Evolutionary conservation across 2,329 filamentous ascomycete species (phyloP).

Genomic region (Sclerotiophoma versabilis): DNA sequence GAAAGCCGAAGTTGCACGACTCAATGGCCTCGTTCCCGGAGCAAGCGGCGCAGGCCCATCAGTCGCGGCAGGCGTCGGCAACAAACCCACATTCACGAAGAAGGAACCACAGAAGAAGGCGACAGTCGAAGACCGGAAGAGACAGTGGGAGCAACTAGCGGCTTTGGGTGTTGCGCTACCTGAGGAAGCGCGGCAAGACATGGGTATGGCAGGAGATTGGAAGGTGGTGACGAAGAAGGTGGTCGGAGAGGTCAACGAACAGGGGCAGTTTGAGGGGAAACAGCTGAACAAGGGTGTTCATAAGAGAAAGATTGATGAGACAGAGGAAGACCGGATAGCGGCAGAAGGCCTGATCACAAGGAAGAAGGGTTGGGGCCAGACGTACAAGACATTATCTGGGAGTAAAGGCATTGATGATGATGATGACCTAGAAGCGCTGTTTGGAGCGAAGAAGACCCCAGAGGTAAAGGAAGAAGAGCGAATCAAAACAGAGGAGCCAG

Average conservation of each 20-base stretch:
- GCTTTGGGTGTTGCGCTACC: constrained; percentile 87
- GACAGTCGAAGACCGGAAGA: constrained; percentile 73
- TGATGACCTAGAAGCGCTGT: constrained; percentile 71
- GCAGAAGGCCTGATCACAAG: constrained; percentile 57
- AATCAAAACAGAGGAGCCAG: constrained; percentile 28
- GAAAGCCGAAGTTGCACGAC: constrained; percentile 81
- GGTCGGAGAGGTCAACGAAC: constrained; percentile 52
- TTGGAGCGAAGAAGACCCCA: constrained; percentile 47
- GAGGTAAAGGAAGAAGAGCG: constrained; percentile 55
- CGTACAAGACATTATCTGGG: constrained; percentile 55
- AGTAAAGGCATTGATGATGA: constrained; percentile 56
- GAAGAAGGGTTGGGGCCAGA: constrained; percentile 55
- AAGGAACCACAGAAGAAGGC: constrained; percentile 53
- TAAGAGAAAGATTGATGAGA: constrained; percentile 68
- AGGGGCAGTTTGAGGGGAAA: constrained; percentile 54
- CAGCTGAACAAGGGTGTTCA: constrained; percentile 62
- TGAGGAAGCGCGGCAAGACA: constrained; percentile 75
- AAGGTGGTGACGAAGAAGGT: constrained; percentile 65
- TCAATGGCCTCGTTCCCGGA: constrained; percentile 76
- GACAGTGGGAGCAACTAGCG: constrained; percentile 85
- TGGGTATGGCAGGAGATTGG: constrained; percentile 93
- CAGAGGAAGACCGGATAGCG: constrained; percentile 67
- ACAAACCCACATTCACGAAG: constrained; percentile 36
- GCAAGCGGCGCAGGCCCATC: constrained; percentile 40
- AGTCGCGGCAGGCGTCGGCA: constrained; percentile 38